Conservation (phyloP, 306 rosid genomes). For the Mimosa bimucronata region DNA sequence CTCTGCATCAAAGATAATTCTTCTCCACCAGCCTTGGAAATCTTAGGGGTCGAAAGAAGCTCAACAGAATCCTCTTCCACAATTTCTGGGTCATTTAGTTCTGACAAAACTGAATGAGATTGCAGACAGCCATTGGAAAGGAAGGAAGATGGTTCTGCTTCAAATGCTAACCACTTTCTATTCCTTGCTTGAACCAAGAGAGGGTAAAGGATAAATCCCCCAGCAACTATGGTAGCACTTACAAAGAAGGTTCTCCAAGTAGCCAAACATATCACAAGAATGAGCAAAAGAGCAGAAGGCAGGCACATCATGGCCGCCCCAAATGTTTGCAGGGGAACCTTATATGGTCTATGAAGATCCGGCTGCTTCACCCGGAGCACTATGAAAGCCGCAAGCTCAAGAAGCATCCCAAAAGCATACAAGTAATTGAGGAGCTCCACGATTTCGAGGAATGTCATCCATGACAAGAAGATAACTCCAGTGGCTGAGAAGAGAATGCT, state of each 20-base stretch:
- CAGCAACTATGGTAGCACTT: conserved; percentile 54
- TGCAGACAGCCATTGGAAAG: conserved; percentile 35
- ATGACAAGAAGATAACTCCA: conserved; percentile 87
- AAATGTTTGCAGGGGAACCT: conserved; percentile 72
- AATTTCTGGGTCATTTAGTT: conserved; percentile 40
- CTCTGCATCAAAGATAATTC: conserved; percentile 44
- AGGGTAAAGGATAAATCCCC: conserved; percentile 73
- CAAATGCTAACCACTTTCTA: conserved; percentile 28
- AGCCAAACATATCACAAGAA: conserved; percentile 90
- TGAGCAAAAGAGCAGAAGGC: conserved; percentile 73
- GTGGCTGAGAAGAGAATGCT: conserved; percentile 83
- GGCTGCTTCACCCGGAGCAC: conserved; percentile 71
- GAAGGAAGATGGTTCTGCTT: conserved; percentile 6
- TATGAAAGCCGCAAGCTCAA: conserved; percentile 84
- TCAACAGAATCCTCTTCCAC: conserved; percentile 43
- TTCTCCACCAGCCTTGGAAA: conserved; percentile 42
- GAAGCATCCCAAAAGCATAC: conserved; percentile 87
- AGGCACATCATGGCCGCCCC: conserved; percentile 74
- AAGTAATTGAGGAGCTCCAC: conserved; percentile 86
- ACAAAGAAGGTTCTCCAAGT: conserved; percentile 67
- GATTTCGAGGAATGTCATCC: conserved; percentile 95
- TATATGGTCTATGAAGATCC: conserved; percentile 79
- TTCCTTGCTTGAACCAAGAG: conserved; percentile 59
- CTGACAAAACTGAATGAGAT: conserved; percentile 38
- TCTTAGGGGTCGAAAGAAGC: conserved; percentile 50